Base-by-base conservation (phyloP, 2,329 filamentous ascomycete species). In the Talaromyces sp. region DNA sequence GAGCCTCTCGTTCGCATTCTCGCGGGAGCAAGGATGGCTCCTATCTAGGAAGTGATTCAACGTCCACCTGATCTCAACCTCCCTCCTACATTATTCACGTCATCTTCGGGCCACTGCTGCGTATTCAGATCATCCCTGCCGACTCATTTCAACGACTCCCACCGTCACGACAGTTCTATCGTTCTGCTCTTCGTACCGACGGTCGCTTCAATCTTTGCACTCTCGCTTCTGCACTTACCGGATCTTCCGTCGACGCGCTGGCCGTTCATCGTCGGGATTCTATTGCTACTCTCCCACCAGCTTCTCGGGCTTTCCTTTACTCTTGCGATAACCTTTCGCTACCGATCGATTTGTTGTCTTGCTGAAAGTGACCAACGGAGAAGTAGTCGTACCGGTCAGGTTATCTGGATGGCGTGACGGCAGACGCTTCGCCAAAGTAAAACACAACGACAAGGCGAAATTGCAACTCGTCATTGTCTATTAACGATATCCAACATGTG, bases 401-500 rank as follows among this genome's bases (percentile, higher is more conserved):
- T 7, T 31, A 40, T 31, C 35, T 42, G 54, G 37, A 57, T 57
- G 35, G 54, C 54, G 21, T 40, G 33, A 57, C 16, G 5, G 37
- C 21, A 23, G 7, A 57, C 54, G 33, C 37, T 39, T n/a, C 21
- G 25, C 33, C 25, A 57, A 57, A 21, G 23, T 12, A 7, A 12
- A n/a, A 25, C 14, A 42, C 16, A 25, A 11, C 35, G 40, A 28
- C 18, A 57, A 25, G 54, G 21, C 54, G 54, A 37, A 56, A 37
- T 2, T 37, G 28, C n/a, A 21, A 42, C 54, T 42, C 35, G 35
- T 31, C 14, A n/a, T 28, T 42, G 35, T 25, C 21, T 28, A 40
- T 23, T 23, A 16, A 37, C 18, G 12, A 44, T 52, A 54, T 28
- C 33, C 5, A 35, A 12, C 25, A 65, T 65, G 63, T 52, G 60